Conservation (phyloP, 176 grass and related monocot species). For the Lolium perenne region DNA sequence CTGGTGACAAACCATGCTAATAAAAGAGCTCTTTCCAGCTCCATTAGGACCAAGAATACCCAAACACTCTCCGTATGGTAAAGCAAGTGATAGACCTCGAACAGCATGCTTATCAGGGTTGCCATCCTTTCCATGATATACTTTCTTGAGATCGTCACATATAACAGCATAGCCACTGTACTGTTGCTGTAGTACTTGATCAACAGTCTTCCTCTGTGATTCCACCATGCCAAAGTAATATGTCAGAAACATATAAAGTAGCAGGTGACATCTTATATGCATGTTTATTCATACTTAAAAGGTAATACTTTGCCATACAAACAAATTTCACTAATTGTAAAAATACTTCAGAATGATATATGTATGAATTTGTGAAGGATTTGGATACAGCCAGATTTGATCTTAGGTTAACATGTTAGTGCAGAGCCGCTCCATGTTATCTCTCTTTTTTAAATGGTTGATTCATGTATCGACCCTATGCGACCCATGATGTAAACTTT, state of each 20-base stretch:
- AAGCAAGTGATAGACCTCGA: conserved; percentile 87
- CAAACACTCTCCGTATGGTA: conserved; percentile 87
- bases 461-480: too few species aligned
- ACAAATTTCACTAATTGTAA: background rate
- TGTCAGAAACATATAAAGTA: conserved; percentile 40
- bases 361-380: background rate
- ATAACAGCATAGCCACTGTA: conserved; percentile 63
- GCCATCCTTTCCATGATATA: conserved; percentile 88
- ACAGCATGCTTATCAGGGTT: conserved; percentile 92
- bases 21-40: conserved; percentile 96
- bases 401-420: too few species aligned
- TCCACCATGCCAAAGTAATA: conserved; percentile 1
- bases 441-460: too few species aligned
- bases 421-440: too few species aligned
- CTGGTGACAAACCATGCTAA: conserved; percentile 82
- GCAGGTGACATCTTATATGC: conserved; percentile 14
- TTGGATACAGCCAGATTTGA: too few species aligned
- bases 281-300: conserved; percentile 8
- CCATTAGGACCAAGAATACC: conserved; percentile 98
- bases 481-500: too few species aligned
- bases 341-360: conserved; percentile 15
- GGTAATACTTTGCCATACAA: conserved; percentile 4
- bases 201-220: conserved; percentile 74
- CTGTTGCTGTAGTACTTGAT: conserved; percentile 57
- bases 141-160: conserved; percentile 84